Percentiles rank a stretch among this genome's conserved stretches.
Conservation (phyloP, 352 stramenopile genomes). For the Phytopythium litorale region DNA sequence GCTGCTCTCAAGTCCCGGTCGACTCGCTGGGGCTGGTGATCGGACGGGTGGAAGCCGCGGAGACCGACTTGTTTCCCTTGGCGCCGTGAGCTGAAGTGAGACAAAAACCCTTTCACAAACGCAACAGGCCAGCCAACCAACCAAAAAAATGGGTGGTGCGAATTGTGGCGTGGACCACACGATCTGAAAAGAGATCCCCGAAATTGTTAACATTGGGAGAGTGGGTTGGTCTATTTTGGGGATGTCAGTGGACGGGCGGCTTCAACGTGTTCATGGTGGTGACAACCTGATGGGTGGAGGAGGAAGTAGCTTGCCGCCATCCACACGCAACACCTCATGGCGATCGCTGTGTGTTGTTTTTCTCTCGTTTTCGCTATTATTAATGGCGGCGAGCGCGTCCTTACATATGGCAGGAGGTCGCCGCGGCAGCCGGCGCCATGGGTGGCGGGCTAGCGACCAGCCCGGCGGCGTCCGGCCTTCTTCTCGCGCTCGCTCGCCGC, state of each 20-base stretch:
- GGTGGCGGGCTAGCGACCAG: neutral
- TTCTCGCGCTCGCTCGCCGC: neutral
- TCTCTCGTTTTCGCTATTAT: conserved; percentile 1
- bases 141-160: conserved; percentile 19
- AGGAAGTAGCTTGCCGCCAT: too few species aligned
- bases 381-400: neutral
- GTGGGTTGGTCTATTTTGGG: too few species aligned
- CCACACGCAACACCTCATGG: neutral
- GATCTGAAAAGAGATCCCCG: neutral
- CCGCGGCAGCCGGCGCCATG: neutral
- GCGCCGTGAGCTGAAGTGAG: conserved; percentile 1
- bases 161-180: conserved; percentile 20
- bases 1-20: neutral
- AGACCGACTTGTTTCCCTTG: neutral
- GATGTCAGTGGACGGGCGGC: too few species aligned
- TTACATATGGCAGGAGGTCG: neutral
- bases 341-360: neutral
- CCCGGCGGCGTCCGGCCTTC: neutral
- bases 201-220: neutral
- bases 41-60: neutral
- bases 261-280: too few species aligned
- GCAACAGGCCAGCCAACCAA: conserved; percentile 6
- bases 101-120: conserved; percentile 8
- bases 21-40: neutral
- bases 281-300: too few species aligned